Conservation (phyloP, 2,329 filamentous ascomycete species). For the Magnaporthiopsis incrustans region DNA sequence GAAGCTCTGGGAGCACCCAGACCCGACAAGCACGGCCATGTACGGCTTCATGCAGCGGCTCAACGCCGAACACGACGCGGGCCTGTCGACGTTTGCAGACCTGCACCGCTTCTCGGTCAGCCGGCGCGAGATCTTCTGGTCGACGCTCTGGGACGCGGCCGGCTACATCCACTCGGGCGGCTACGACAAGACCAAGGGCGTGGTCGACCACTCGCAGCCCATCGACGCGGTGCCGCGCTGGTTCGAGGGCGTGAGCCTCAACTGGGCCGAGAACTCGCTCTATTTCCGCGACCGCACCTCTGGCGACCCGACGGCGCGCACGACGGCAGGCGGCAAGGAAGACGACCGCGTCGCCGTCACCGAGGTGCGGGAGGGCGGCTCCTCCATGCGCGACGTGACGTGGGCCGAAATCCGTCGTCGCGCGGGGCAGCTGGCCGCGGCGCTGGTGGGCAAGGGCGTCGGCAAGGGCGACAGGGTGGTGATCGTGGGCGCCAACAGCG, state of each 20-base stretch:
- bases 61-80: slow-evolving; percentile 48
- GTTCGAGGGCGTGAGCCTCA: slow-evolving; percentile 68
- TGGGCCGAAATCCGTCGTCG: slow-evolving; percentile 58
- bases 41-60: slow-evolving; percentile 58
- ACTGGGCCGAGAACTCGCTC: slow-evolving; percentile 75
- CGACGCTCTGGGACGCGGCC: slow-evolving; percentile 51
- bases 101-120: slow-evolving; percentile 62
- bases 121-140: slow-evolving; percentile 57
- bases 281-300: slow-evolving; percentile 40
- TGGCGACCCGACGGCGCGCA: slow-evolving; percentile 33
- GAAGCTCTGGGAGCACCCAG: slow-evolving; percentile 62
- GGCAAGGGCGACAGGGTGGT: slow-evolving; percentile 66
- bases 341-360: slow-evolving; percentile 63
- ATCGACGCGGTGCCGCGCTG: slow-evolving; percentile 68
- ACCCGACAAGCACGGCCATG: slow-evolving; percentile 55
- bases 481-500: slow-evolving; percentile 64
- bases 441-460: slow-evolving; percentile 59
- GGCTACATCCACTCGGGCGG: slow-evolving; percentile 56
- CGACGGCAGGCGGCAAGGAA: slow-evolving; percentile 53
- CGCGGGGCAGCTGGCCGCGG: slow-evolving; percentile 53
- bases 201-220: slow-evolving; percentile 61
- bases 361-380: slow-evolving; percentile 60
- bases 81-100: slow-evolving; percentile 59
- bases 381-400: slow-evolving; percentile 45
- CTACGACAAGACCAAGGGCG: slow-evolving; percentile 28